A percentile compares a stretch with the other conserved stretches of the same genome.
These are phyloP conservation scores for Vaccinium myrtillus DNA, from an alignment of 148 eudicot species.

Conservation along the genomic window DNA sequence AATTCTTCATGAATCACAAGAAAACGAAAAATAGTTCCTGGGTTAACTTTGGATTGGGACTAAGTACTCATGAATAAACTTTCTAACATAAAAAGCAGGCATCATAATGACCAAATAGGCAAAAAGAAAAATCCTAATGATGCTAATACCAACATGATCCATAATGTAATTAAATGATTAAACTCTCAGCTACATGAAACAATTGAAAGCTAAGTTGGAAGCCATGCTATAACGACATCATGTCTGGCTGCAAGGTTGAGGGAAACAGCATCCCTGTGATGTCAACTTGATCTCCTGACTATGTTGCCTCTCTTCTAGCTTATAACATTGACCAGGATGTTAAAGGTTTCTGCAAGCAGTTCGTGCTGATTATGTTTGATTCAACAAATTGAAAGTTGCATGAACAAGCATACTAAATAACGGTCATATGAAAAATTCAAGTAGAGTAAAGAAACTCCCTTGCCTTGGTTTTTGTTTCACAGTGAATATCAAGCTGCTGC, in stretches of 20 bases:
- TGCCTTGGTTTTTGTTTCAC: slow-evolving; percentile 55
- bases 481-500: slow-evolving; percentile 48
- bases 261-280: too few relatives aligned
- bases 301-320: too few relatives aligned
- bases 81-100: not conserved
- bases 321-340: too few relatives aligned
- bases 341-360: too few relatives aligned
- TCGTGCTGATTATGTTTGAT: too few relatives aligned
- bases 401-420: too few relatives aligned
- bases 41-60: not conserved
- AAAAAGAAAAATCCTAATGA: not conserved
- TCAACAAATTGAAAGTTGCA: too few relatives aligned
- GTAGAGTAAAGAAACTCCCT: slow-evolving; percentile 5
- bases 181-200: not conserved
- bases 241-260: not conserved
- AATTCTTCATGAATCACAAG: not conserved
- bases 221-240: not conserved
- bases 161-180: not conserved
- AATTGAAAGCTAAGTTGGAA: not conserved
- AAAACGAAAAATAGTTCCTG: not conserved
- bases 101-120: not conserved
- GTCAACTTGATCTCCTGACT: too few relatives aligned
- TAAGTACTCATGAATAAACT: not conserved
- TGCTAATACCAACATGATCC: not conserved
- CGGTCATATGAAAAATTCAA: too few relatives aligned